Base-by-base conservation (phyloP, 345 rosid species). In the Raphanus raphanistrum region DNA sequence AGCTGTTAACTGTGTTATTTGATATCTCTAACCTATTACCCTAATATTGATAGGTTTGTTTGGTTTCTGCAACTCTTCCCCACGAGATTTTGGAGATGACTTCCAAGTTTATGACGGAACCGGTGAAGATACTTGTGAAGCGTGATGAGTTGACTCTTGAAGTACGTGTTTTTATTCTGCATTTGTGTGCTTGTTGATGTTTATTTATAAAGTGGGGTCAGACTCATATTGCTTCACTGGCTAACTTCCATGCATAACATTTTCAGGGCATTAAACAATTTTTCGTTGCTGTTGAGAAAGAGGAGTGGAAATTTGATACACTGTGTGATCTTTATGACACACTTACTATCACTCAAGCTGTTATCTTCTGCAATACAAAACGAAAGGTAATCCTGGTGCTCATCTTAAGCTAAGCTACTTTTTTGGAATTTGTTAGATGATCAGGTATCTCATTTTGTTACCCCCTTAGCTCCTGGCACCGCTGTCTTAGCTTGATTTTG, bases 231-330 rank as follows among this genome's bases (percentile, higher is more conserved):
- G 8, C 8, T 50, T 61, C 70, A 32, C 36, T 48, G 2, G 32
- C 73, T 71, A 29, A 71, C 62, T 25, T 66, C 58, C 35, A n/a
- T 62, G 26, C 64, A 2, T 6, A 29, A 38, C 54, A 11, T 33
- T 75, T 70, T 61, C 84, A 92, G 98, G 98, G 98, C 32, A 92
- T 92, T 84, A 94, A 90, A 79, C 98, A 94, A 76, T 94, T 92
- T 77, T 92, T 92, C 16, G 95, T 94, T 59, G 92, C 94, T 0
- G 98, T 94, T 79, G 98, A 94, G 88, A 87, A 85, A 66, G 98
- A 94, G 80, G 98, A 94, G 54, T 94, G 98, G 98, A 94, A 94
- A 81, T 94, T 94, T 83, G 98, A 94, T 82, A 94, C 98, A 2
- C 84, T 94, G 9, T 89, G 95, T 72, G 98, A 94, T 83, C 98